Evolutionary conservation across 345 rosid species (phyloP), one percentile per base, ranked within the genome.

Genomic region (Conringia planisiliqua): DNA sequence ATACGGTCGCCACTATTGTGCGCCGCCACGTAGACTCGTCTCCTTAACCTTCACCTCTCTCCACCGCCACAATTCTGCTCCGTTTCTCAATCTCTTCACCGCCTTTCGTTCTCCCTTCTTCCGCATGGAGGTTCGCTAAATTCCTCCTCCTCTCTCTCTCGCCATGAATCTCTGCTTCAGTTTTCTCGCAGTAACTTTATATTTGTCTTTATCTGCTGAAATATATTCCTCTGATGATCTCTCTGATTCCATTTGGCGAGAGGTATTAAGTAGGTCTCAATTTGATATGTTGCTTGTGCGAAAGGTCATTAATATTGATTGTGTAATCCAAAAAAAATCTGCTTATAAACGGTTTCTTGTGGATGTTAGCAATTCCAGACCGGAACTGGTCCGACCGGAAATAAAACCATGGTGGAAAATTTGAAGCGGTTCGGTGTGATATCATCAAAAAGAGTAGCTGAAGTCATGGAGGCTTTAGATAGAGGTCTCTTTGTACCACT

Each of bases 401-500:
- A 88, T 33, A 88, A 83, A 79, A 77, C 72, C 4, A 92, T 95
- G 98, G 97, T 95, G 56, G 87, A 84, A 24, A 72, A 84, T 64
- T 66, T 96, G 88, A 82, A 84, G 82, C 86, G 67, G 22, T 87
- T 73, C 10, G 90, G 96, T 56, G 84, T 89, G 50, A 78, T 90
- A 67, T 80, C 73, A 17, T 92, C 98, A 0, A 83, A 83, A 51
- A 88, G 74, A 75, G 89, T 87, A 59, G 84, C 88, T 79, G 86
- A 89, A 84, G 94, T 89, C 30, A 90, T 96, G 98, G 97, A 88
- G 81, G 81, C 76, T 29, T 64, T 96, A 26, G 99, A 96, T 63
- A 85, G 98, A 79, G 96, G 83, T 73, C 82, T 86, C 62, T 96
- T 96, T 67, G 96, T 96, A 36, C 91, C 96, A 7, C 83, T 78